Conservation (phyloP, 1,139 yeast species). For the Kluyveromyces sp. region DNA sequence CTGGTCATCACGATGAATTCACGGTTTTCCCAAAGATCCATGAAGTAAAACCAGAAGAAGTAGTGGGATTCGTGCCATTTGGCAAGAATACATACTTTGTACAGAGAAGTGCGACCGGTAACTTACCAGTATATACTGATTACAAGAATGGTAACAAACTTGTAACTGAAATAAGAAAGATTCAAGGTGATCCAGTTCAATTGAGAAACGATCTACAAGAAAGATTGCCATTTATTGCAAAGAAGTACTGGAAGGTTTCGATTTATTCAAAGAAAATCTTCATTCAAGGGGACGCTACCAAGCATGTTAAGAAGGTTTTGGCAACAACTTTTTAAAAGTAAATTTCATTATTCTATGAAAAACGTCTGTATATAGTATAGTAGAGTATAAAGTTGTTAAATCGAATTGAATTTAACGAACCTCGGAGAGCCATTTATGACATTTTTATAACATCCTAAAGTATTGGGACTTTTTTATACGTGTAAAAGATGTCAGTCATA, state of each 20-base stretch:
- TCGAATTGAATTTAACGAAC: too few species aligned
- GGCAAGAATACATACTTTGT: constrained; percentile 42
- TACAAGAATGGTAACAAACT: constrained; percentile 35
- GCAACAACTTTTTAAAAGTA: constrained; percentile 14
- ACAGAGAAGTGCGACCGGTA: constrained; percentile 49
- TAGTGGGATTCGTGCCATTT: constrained; percentile 33
- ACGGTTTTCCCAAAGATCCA: constrained; percentile 25
- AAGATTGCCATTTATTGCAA: constrained; percentile 39
- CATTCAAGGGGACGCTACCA: constrained; percentile 54
- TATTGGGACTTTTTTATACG: constrained; percentile 27
- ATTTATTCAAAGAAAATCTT: constrained; percentile 36
- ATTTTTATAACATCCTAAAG: neutral
- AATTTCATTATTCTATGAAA: neutral
- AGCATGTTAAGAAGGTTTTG: constrained; percentile 33
- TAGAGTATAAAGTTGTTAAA: neutral
- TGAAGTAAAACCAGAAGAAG: constrained; percentile 25
- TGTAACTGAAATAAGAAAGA: constrained; percentile 57
- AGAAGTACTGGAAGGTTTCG: constrained; percentile 36
- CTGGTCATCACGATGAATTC: constrained; percentile 3
- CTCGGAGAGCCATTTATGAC: too few species aligned
- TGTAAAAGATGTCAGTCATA: constrained; percentile 24
- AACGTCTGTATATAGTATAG: constrained; percentile 7
- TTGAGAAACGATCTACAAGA: constrained; percentile 52
- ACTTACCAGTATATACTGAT: constrained; percentile 64
- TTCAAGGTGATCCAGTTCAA: constrained; percentile 52